Base-by-base conservation (phyloP, 805 yeast species). In the Wickerhamomyces sydowiorum region DNA sequence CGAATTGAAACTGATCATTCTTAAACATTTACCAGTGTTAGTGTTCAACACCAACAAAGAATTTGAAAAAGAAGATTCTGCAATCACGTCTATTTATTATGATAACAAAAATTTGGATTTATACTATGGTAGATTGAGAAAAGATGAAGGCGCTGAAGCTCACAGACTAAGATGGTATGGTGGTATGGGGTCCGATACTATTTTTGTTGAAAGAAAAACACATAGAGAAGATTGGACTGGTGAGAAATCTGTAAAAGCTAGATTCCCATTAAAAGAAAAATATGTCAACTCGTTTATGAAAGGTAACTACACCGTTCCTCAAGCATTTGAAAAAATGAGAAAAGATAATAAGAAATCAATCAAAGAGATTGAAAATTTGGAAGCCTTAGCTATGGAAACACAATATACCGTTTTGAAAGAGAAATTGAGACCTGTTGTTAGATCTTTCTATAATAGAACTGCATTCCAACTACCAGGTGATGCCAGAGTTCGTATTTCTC, bases 171-270 rank as follows among this genome's bases (percentile, higher is more conserved):
- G 99, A 70, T 93, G 99, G 99, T 93, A 93, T 62, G 99, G 99
- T 60, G 96, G 96, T 42, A 93, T 93, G 99, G 73, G 76, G 41
- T 75, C 90, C 2, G 96, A 91, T 53, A 86, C 86, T 33, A 86
- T 91, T 42, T 93, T 93, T 50, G 96, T 91, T 37, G 99, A 93
- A 67, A 79, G 99, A 65, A 93, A 93, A 65, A 93, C 99, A 6
- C 99, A 93, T 61, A 78, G 99, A 65, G 99, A 93, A 65, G 99
- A 93, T 70, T 91, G 99, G 99, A 93, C 99, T 3, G 99, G 99
- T 54, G 99, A 93, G 64, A 91, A 91, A 66, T 87, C 96, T n/a
- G 99, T 93, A 50, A 93, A 93, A 67, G 98, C 98, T 5, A 78
- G 99, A 62, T 93, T 93, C 66, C 82, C 91, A 18, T 67, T 93